Evolutionary conservation across 2,329 filamentous ascomycete species (phyloP), one percentile per base, ranked within the genome.

Genomic region (Pseudogymnoascus sp.): DNA sequence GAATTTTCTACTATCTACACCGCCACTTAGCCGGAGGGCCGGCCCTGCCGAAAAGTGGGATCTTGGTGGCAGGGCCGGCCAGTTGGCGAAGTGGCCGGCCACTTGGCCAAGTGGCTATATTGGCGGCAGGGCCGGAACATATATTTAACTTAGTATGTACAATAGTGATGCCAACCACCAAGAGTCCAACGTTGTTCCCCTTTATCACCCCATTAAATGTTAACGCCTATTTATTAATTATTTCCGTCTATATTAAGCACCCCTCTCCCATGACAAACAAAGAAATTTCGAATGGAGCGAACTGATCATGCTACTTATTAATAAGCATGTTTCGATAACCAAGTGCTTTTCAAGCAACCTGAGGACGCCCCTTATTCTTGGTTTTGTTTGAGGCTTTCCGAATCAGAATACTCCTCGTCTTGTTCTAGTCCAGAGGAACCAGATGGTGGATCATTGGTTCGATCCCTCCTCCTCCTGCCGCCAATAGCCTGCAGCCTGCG

Each of bases 401-500:
- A 57, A 18, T 57, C 51, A 14, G 51, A 57, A 12, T 57, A 12
- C 7, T 18, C 45, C 23, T 54, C 51, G 8, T 57, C 29, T 57
- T 57, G 51, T 57, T 57, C 51, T 21, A 57, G n/a, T 21, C 29
- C 51, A 34, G 51, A 57, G 16, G 51, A 57, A 21, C 51, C 51
- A 36, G 29, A 21, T 34, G 29, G 51, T 21, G 51, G n/a, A 18
- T 57, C 51, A 10, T 18, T 57, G 29, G n/a, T 14, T 57, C 16
- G 29, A 36, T 57, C 51, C 29, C 51, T 57, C 51, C 11, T 57
- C 62, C 11, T 63, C 62, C 21, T 61, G 21, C 45, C 34, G 45
- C 62, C 62, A 23, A 63, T 54, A 18, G 51, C 62, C 2, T 60
- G 29, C 23, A 63, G 26, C 31, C 31, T 37, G 54, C 62, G 45